Percentiles rank a stretch among this genome's conserved stretches.
Evolutionary conservation across 139 green algal genomes (phyloP).

Genomic region (Microglena sp.): DNA sequence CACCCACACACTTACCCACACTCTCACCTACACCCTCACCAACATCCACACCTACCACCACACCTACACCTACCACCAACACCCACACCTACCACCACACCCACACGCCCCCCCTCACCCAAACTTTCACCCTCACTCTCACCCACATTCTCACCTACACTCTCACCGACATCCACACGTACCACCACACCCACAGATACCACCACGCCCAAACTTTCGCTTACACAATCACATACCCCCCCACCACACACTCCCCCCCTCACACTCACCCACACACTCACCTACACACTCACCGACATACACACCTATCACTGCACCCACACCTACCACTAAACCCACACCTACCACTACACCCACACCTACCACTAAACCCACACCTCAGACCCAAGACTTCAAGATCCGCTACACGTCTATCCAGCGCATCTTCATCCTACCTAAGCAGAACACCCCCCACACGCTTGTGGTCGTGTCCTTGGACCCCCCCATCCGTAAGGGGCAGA

Average conservation of each 20-base stretch:
- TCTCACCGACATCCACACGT: background rate
- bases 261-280: background rate
- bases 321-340: background rate
- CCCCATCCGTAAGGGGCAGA: slow-evolving; percentile 89
- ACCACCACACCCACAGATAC: background rate
- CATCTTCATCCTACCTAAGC: slow-evolving; percentile 86
- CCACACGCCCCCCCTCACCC: too few relatives aligned
- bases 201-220: background rate
- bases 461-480: slow-evolving; percentile 86
- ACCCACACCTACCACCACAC: too few relatives aligned
- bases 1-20: too few relatives aligned
- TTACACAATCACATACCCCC: background rate
- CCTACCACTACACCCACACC: background rate
- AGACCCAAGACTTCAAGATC: slow-evolving; percentile 84
- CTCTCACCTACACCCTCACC: too few relatives aligned
- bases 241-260: too few relatives aligned
- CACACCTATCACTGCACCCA: slow-evolving; percentile 2
- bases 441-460: slow-evolving; percentile 75
- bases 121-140: too few relatives aligned
- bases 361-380: slow-evolving; percentile 6
- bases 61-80: too few relatives aligned
- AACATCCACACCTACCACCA: too few relatives aligned
- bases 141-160: too few relatives aligned
- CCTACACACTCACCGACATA: background rate
- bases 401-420: slow-evolving; percentile 77